phyloP scores from a whole-genome alignment of 257 asterid species.

The Capsicum chinense region DNA sequence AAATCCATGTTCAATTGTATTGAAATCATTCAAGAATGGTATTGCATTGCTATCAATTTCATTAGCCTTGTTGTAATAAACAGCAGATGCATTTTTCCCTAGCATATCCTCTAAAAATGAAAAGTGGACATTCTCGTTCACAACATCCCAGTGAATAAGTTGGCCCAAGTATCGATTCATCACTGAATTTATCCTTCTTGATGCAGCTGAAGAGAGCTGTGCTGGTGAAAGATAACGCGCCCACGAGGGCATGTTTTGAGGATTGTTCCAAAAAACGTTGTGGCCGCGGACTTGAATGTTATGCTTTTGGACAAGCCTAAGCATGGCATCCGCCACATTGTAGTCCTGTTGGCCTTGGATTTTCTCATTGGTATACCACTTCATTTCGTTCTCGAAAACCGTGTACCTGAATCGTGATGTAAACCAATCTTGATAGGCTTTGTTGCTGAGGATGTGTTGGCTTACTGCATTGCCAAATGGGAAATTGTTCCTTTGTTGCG shows the following conservation, averaged over 20 bases:
- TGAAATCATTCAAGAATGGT: slow-evolving; percentile 63
- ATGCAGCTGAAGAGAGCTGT: slow-evolving; percentile 39
- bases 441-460: slow-evolving; percentile 49
- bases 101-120: slow-evolving; percentile 50
- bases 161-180: slow-evolving; percentile 43
- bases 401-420: slow-evolving; percentile 56
- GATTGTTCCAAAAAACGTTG: slow-evolving; percentile 74
- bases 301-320: slow-evolving; percentile 35
- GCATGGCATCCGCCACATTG: slow-evolving; percentile 47
- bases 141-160: slow-evolving; percentile 74
- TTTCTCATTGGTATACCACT: slow-evolving; percentile 61
- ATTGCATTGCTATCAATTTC: slow-evolving; percentile 48
- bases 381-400: slow-evolving; percentile 69
- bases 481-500: slow-evolving; percentile 30
- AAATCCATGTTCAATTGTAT: slow-evolving; percentile 54
- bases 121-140: slow-evolving; percentile 63
- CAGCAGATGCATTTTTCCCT: slow-evolving; percentile 47
- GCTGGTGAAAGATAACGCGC: slow-evolving; percentile 36
- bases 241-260: slow-evolving; percentile 51
- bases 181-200: slow-evolving; percentile 44
- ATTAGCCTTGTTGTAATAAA: slow-evolving; percentile 44
- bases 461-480: slow-evolving; percentile 61
- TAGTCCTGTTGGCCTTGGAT: slow-evolving; percentile 46
- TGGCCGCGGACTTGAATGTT: slow-evolving; percentile 62
- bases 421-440: slow-evolving; percentile 69